Percentiles rank a stretch among this genome's conserved stretches.
Conservation (phyloP, 1,284 basidiomycete genomes). For the Moesziomyces sp. region DNA sequence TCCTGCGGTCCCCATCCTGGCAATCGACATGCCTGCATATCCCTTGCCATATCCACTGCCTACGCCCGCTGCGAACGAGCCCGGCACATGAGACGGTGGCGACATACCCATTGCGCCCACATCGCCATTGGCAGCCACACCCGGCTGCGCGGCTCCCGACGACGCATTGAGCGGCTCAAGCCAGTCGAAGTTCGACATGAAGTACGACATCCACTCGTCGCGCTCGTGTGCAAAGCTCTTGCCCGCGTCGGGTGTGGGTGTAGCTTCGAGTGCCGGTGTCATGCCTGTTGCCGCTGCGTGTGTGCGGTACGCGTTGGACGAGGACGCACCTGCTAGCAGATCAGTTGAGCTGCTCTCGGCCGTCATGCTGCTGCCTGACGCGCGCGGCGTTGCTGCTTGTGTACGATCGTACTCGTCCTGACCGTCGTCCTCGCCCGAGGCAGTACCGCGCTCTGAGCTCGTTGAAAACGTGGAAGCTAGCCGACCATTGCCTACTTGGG, state of each 20-base stretch:
- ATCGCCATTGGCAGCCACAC: not conserved
- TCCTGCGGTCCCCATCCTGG: conserved; percentile 1
- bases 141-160: too few relatives aligned
- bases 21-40: not conserved
- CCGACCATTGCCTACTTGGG: conserved; percentile 9
- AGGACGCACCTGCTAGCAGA: conserved; percentile 16
- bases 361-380: not conserved
- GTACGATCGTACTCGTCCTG: not conserved
- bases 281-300: conserved; percentile 3
- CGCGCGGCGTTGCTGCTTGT: not conserved
- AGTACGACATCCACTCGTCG: conserved; percentile 53
- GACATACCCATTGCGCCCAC: not conserved
- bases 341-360: conserved; percentile 7
- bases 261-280: conserved; percentile 1
- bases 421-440: conserved; percentile 4
- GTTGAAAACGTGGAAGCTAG: conserved; percentile 33
- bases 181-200: conserved; percentile 49
- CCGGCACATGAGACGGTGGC: not conserved
- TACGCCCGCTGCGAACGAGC: not conserved
- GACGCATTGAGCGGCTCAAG: conserved; percentile 15
- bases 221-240: conserved; percentile 26
- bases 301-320: conserved; percentile 6
- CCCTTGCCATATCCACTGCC: not conserved
- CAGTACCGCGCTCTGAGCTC: conserved; percentile 38
- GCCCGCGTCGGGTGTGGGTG: conserved; percentile 3